Base-by-base conservation (phyloP, 2,329 filamentous ascomycete species). In the Xylaria hypoxylon region DNA sequence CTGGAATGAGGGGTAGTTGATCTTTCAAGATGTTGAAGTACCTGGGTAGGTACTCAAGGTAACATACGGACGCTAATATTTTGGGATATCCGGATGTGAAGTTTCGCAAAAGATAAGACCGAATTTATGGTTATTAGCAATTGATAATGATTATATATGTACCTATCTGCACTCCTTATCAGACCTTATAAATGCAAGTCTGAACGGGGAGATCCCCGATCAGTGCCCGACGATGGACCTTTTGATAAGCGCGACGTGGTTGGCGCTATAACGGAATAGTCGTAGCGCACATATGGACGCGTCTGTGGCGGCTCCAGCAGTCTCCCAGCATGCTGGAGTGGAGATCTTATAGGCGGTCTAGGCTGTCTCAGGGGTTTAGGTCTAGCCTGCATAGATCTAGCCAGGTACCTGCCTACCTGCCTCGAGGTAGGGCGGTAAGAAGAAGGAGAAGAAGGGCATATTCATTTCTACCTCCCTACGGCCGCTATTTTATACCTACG, bases 181-280 rank as follows among this genome's bases (percentile, higher is more conserved):
- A 26, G 48, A 33, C 17, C 17, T 31, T 17, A 13, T 52, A 38
- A 40, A 33, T 38, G 7, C n/a, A 24, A 40, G 22, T 22, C 6
- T 8, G 24, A 40, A 33, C 55, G 55, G 64, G 60, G 64, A 67
- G 31, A 40, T 59, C 42, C 60, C 64, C 64, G 56, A 64, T 13
- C 22, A 50, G 31, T 59, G 33, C 60, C 64, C 64, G 56, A 64
- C 8, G 28, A 50, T 60, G 38, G 50, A n/a, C 22, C 48, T 19
- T 22, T 10, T 17, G 57, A 57, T 55, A 61, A 65, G 62, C 62
- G 62, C 62, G 50, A 51, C 15, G 33, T 38, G 38, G 45, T 48
- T n/a, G 38, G 33, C 53, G 61, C 65, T 61, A 68, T 51, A 42
- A 38, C 65, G 7, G 33, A 65, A 59, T 45, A 13, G 62, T 56